phyloP scores from a whole-genome alignment of 2,329 filamentous ascomycete genomes.

The Thelonectria olida region DNA sequence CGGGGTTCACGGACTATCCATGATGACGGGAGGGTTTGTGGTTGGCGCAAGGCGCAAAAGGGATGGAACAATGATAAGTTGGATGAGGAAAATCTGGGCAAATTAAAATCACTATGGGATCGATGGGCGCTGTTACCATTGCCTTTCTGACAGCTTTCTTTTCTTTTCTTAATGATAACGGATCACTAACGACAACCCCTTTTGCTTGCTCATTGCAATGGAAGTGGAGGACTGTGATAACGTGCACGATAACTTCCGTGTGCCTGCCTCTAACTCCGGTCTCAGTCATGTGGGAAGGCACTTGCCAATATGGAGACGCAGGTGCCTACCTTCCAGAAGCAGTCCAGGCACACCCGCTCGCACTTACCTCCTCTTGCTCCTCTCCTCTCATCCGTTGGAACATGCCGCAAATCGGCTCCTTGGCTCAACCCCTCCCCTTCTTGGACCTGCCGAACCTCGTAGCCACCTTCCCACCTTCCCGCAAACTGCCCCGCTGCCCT shows the following conservation, averaged over 20 bases:
- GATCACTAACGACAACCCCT: background rate
- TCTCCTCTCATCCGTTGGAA: background rate
- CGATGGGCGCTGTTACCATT: background rate
- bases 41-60: constrained; percentile 3
- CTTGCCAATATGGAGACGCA: no score
- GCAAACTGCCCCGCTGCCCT: constrained; percentile 15
- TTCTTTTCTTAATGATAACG: background rate
- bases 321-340: background rate
- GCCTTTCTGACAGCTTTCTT: background rate
- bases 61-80: background rate
- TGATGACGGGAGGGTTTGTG: constrained; percentile 19
- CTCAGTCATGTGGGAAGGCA: background rate
- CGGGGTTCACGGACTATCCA: constrained; percentile 59
- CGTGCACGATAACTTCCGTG: background rate
- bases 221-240: background rate
- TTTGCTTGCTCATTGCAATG: background rate
- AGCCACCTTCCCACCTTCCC: background rate
- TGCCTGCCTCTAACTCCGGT: background rate
- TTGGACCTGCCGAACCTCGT: background rate
- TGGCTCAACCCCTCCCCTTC: constrained; percentile 3
- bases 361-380: background rate
- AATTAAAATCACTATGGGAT: background rate
- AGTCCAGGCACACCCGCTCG: background rate
- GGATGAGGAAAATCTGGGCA: constrained; percentile 2
- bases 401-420: background rate